Base-by-base conservation (phyloP, 2,329 filamentous ascomycete genomes). In the Mycosphaerella sp. region DNA sequence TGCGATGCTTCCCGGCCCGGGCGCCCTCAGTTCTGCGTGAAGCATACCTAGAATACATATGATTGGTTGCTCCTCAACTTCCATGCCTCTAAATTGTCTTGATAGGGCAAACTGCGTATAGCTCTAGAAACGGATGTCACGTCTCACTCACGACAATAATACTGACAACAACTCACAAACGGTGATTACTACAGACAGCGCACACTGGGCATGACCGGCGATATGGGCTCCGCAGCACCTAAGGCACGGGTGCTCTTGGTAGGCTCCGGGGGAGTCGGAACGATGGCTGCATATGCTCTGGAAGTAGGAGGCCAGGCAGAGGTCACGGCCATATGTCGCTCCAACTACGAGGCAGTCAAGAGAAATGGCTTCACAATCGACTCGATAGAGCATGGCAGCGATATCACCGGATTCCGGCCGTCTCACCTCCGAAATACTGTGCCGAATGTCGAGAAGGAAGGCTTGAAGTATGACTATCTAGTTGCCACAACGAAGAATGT, bases 401-500 rank as follows among this genome's bases (percentile, higher is more conserved):
- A 48, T 16, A 61, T 82, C 36, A 54, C 37, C 17, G 47, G 48
- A 1, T 60, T 52, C 30, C 39, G 52, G 32, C 50, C 56, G 7
- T 50, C 39, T 8, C 17, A 54, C 75, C 75, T 81, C 30, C 65
- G 71, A 49, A 73, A 75, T 41, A 66, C 65, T 3, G 67, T 81
- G 17, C 79, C 79, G 1, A 61, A 78, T 39, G 67, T 77, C 4
- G n/a, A 44, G 27, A 55, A 68, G 41, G 64, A 68, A 34, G 45
- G 35, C 0, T 37, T 49, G 0, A 13, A 50, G 4, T 82, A 75
- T 60, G 76, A 82, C 64, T 83, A 75, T 57, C 72, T 83, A 34
- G 64, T 84, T 6, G 70, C 77, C 34, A 72, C 75, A 4, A 83
- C 79, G 8, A 84, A 84, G 61, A 82, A 80, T 57, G 66, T 79